Evolutionary conservation across 306 rosid species (phyloP), one percentile per base, ranked within the genome.

Genomic region (Sesbania bispinosa): DNA sequence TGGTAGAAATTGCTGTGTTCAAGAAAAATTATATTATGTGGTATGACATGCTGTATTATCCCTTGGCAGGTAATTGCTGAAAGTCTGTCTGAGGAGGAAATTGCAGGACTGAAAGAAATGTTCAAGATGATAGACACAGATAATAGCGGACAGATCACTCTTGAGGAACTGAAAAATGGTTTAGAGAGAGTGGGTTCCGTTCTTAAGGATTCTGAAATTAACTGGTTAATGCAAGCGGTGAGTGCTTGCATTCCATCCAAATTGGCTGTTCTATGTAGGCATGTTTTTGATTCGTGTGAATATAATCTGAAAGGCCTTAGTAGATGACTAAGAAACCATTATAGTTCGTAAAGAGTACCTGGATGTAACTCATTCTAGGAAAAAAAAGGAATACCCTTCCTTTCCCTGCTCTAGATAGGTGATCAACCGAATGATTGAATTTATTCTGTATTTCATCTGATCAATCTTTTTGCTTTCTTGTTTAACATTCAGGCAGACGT

Each of bases 91-190:
- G 99, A 89, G 79, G 99, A 94, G 74, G 99, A 94, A 88, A 94
- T 94, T 42, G 99, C 81, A 7, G 99, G 99, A 41, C 73, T 94
- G 74, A 94, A 80, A 77, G 96, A 89, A 80, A 94, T 94, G 99
- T 94, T 94, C 86, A 87, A 62, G 85, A 91, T 86, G 96, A 91
- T 94, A 54, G 97, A 94, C 67, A 8, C 89, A 5, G 99, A 94
- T 85, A 88, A 82, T 14, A 94, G 99, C 38, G 99, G 97, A 38
- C 91, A 89, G 33, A 90, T 94, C 72, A 83, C 88, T 59, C 88
- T 91, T 1, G 99, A 94, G 84, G 97, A 94, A 74, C 80, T 94
- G 68, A 91, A 87, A 88, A 83, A n/a, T 51, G 95, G n/a, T 41
- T 79, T 94, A 84, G 90, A 87, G 78, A 89, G 84, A 86, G 97